Base-by-base conservation (phyloP, 2,329 filamentous ascomycete species). In the Fusarium sp. region DNA sequence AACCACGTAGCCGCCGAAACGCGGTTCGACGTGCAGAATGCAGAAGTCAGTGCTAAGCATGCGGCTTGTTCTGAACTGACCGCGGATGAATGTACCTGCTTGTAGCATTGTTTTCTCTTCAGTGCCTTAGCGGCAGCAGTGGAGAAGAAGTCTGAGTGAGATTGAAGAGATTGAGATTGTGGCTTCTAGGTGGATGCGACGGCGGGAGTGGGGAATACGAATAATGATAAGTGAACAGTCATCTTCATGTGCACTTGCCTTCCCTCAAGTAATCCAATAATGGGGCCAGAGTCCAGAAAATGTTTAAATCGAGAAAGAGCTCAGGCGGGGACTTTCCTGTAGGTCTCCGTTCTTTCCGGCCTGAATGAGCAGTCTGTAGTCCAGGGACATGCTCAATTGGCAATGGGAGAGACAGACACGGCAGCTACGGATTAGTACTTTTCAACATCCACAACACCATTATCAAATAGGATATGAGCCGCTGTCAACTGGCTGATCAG, bases 401-500 rank as follows among this genome's bases (percentile, higher is more conserved):
- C 38, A 59, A 35, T 33, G 33, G 33, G 15, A 21, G 44, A 63
- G 61, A 37, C 48, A 48, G 42, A 46, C 31, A 59, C 61, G 42
- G 55, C 46, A 72, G 42, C 66, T 65, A 65, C 52, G 49, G 51
- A 35, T 64, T 63, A 45, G 57, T 54, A 38, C 57, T 52, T 58
- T 60, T 56, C 48, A 27, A 60, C 41, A 27, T 41, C 55, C 37
- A 48, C 41, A 52, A 37, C 52, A 44, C 63, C 62, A 51, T 56
- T 29, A 41, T 55, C 48, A 61, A 65, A 61, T 60, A 56, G 57
- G 70, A 73, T 58, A 70, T 57, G 57, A 66, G 54, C 57, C 65
- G 57, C 57, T 69, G 60, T 73, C 57, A 60, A 73, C 54, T 73
- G 58, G 66, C 54, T 70, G 38, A 46, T 59, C 62, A 67, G 52